These are phyloP conservation scores for Candida sojae DNA, from an alignment of 1,139 yeast species.

Conservation along the genomic window DNA sequence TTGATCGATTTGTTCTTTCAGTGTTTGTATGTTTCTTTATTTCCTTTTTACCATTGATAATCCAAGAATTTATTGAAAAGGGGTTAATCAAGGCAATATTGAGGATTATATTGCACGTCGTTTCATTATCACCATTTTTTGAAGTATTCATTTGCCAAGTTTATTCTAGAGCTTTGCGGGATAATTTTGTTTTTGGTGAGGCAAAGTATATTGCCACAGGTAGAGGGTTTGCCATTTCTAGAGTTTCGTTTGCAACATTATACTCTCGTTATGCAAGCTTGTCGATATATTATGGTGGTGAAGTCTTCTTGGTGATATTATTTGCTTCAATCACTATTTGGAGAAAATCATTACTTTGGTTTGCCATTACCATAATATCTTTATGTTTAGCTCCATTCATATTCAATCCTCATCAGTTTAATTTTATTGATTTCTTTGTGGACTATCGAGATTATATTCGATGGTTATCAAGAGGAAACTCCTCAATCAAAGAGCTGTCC, in stretches of 20 bases:
- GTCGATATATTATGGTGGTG: slow-evolving; percentile 67
- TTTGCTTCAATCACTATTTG: slow-evolving; percentile 72
- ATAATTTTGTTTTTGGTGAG: slow-evolving; percentile 77
- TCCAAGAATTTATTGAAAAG: slow-evolving; percentile 79
- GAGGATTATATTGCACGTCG: slow-evolving; percentile 62
- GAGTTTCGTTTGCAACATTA: slow-evolving; percentile 59
- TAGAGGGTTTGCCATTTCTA: slow-evolving; percentile 76
- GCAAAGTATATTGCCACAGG: slow-evolving; percentile 86
- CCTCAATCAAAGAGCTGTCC: slow-evolving; percentile 47
- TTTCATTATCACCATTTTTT: slow-evolving; percentile 78
- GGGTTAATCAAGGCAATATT: slow-evolving; percentile 66
- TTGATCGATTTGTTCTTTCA: slow-evolving; percentile 75
- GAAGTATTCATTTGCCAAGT: slow-evolving; percentile 88
- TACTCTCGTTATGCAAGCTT: slow-evolving; percentile 66
- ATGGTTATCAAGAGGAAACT: slow-evolving; percentile 73
- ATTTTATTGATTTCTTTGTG: slow-evolving; percentile 64
- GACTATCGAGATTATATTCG: slow-evolving; percentile 67
- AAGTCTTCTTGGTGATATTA: slow-evolving; percentile 55
- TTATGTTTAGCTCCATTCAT: slow-evolving; percentile 77
- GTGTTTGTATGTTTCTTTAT: slow-evolving; percentile 83
- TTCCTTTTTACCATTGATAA: slow-evolving; percentile 74
- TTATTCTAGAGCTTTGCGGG: slow-evolving; percentile 69
- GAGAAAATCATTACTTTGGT: slow-evolving; percentile 80
- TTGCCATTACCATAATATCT: slow-evolving; percentile 75
- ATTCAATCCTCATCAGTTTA: slow-evolving; percentile 86